Evolutionary conservation across 2,329 filamentous ascomycete genomes (phyloP), one percentile per base, ranked within the genome.

Genomic region (Diaporthe australafricana): DNA sequence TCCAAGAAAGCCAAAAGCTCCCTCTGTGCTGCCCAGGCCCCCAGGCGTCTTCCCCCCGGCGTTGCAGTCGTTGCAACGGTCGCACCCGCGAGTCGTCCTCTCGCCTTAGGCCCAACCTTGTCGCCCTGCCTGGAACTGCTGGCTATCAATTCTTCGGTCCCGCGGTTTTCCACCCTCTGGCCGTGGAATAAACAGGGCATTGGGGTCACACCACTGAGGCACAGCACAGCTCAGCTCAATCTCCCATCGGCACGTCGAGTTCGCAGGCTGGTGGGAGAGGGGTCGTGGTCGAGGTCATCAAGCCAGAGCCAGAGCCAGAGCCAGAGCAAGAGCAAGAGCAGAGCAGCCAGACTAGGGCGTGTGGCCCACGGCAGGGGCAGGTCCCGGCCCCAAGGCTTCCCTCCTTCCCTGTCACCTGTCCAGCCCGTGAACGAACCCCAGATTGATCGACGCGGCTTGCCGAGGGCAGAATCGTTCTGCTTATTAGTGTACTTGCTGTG

Each of bases 71-170:
- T 35, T 50, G 60, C 60, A 65, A 65, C 60, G n/a, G 60, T 50
- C 45, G 27, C 60, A 50, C 50, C 60, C 45, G 60, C 60, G 60
- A 65, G 30, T 65, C 60, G 60, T 65, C 60, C 45, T 38, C 60
- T 63, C 45, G 60, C 60, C 60, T 65, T 65, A 65, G 60, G 30
- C 60, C 60, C 60, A 65, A 65, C 60, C 60, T 65, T 65, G 60
- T 65, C 60, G 60, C 45, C 60, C 45, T 65, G 60, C 60, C 53
- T 32, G 30, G 14, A 30, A 42, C 60, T 65, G 42, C 60, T 48
- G 60, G 60, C 60, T 48, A 40, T 63, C 57, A 40, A 20, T 16
- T n/a, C 38, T 30, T 47, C 56, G 56, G 38, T 14, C 38, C 56
- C 40, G 32, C 32, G 32, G 5, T 5, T 35, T 35, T 35, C 32